A percentile compares a stretch with the other conserved stretches of the same genome.
Conservation (phyloP, 306 rosid species). For the Cicer judaicum region DNA sequence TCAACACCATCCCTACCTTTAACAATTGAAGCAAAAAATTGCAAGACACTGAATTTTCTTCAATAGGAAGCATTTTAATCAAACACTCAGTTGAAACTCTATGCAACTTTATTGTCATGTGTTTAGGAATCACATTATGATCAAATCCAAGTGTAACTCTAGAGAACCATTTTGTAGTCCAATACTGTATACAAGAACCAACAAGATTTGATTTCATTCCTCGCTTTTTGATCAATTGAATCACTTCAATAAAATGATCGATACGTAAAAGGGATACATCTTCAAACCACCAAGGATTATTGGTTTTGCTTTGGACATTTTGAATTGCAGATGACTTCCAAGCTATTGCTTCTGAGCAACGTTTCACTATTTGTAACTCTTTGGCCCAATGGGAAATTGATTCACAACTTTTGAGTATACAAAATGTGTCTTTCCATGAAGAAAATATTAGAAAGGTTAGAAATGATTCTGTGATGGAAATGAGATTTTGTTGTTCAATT, state of each 20-base stretch:
- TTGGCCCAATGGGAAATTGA: constrained; percentile 68
- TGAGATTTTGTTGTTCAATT: constrained; percentile 68
- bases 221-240: constrained; percentile 56
- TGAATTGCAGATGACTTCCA: constrained; percentile 54
- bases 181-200: constrained; percentile 72
- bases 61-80: constrained; percentile 62
- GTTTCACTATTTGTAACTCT: constrained; percentile 55
- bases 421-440: constrained; percentile 80
- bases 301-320: not conserved
- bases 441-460: constrained; percentile 62
- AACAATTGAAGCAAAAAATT: constrained; percentile 74
- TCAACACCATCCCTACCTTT: constrained; percentile 60
- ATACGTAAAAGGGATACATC: constrained; percentile 63
- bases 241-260: constrained; percentile 78
- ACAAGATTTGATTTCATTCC: constrained; percentile 61
- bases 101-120: constrained; percentile 45
- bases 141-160: constrained; percentile 50
- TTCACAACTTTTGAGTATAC: constrained; percentile 75
- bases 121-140: constrained; percentile 32
- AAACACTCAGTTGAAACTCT: constrained; percentile 69
- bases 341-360: constrained; percentile 74
- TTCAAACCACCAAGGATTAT: constrained; percentile 75
- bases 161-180: constrained; percentile 70
- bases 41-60: constrained; percentile 70
- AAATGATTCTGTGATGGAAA: constrained; percentile 68